Evolutionary conservation across 495 filamentous ascomycete genomes (phyloP).

Genomic region (Neurospora sp.): DNA sequence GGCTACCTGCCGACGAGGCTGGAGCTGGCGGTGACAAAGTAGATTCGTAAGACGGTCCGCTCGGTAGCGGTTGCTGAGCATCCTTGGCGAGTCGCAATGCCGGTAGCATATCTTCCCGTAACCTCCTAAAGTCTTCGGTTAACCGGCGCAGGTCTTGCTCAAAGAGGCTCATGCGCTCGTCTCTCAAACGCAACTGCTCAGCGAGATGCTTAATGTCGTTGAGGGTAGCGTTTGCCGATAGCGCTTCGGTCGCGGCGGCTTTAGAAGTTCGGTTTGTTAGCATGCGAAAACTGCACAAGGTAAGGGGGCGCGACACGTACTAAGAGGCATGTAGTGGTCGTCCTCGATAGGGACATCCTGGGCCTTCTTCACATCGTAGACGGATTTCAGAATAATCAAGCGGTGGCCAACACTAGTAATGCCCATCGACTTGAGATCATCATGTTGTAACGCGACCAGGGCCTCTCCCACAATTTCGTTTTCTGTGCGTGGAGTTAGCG

Average conservation of each 20-base stretch:
- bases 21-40: constrained; percentile 42
- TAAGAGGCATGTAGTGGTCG: constrained; percentile 88
- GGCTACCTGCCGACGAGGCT: constrained; percentile 36
- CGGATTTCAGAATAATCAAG: constrained; percentile 84
- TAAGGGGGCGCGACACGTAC: constrained; percentile 42
- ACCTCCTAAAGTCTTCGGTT: constrained; percentile 69
- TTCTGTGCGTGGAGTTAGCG: constrained; percentile 45
- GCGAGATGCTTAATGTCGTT: constrained; percentile 86
- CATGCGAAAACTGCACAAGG: neutral
- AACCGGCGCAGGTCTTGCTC: constrained; percentile 73
- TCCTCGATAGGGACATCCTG: constrained; percentile 83
- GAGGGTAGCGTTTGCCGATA: constrained; percentile 75
- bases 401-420: constrained; percentile 87
- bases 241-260: constrained; percentile 83
- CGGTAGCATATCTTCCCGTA: constrained; percentile 85
- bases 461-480: constrained; percentile 92
- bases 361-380: constrained; percentile 89
- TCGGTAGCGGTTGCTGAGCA: constrained; percentile 74
- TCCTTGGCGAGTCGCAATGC: constrained; percentile 85
- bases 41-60: constrained; percentile 29
- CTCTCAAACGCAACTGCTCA: constrained; percentile 72
- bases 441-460: constrained; percentile 77
- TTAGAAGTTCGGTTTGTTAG: constrained; percentile 13
- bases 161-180: constrained; percentile 70
- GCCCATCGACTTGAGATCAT: constrained; percentile 90